Percentiles rank a stretch among this genome's conserved stretches.
These are phyloP conservation scores for Tylopilus felleus DNA, from an alignment of 768 basidiomycete species.

Conservation along the genomic window DNA sequence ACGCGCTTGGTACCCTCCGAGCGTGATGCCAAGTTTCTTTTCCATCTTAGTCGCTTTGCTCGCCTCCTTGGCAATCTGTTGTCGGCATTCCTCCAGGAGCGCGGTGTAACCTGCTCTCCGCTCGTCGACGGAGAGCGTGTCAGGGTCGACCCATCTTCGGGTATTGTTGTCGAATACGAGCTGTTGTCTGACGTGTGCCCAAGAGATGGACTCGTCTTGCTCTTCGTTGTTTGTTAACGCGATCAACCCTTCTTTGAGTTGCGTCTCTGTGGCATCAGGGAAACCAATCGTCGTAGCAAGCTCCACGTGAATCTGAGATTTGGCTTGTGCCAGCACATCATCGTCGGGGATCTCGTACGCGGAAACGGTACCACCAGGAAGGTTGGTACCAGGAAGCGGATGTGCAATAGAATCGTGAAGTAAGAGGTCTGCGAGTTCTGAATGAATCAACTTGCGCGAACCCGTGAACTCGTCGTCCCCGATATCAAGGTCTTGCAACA, in stretches of 20 bases:
- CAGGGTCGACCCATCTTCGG: conserved; percentile 65
- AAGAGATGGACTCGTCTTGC: conserved; percentile 58
- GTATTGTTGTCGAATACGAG: conserved; percentile 59
- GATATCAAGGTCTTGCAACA: conserved; percentile 59
- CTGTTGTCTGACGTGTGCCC: conserved; percentile 64
- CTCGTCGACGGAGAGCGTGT: conserved; percentile 51
- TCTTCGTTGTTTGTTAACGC: conserved; percentile 61
- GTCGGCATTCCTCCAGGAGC: conserved; percentile 60
- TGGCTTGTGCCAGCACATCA: conserved; percentile 67
- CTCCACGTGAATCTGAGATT: conserved; percentile 70
- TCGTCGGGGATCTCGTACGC: conserved; percentile 75
- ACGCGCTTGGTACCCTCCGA: conserved; percentile 90
- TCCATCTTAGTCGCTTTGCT: conserved; percentile 79
- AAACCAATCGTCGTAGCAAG: conserved; percentile 79
- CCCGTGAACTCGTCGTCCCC: conserved; percentile 45
- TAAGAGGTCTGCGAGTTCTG: conserved; percentile 75
- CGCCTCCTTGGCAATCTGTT: conserved; percentile 76
- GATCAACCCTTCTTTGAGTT: conserved; percentile 73
- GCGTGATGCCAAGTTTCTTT: conserved; percentile 81
- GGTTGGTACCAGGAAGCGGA: conserved; percentile 84
- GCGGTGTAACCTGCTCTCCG: conserved; percentile 62
- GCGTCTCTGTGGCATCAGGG: conserved; percentile 74
- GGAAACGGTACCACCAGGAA: conserved; percentile 69
- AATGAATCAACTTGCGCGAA: conserved; percentile 65
- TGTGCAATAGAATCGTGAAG: conserved; percentile 85